These are phyloP conservation scores for Phanerodontia chrysosporium DNA, from an alignment of 768 basidiomycete species.

Conservation along the genomic window DNA sequence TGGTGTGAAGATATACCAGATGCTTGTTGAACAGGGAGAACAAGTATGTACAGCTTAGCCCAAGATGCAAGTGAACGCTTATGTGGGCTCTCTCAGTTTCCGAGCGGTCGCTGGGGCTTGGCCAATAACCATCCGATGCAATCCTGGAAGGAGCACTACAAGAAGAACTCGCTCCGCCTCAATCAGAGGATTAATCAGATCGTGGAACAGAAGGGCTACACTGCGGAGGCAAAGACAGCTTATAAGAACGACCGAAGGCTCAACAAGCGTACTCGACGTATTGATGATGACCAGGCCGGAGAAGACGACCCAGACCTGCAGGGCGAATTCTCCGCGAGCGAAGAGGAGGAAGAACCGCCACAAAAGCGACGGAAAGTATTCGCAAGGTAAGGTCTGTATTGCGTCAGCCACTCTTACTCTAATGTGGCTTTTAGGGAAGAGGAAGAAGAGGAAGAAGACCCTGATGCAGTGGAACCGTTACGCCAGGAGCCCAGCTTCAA, in stretches of 20 bases:
- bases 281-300: background rate
- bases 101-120: slow-evolving; percentile 9
- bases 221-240: background rate
- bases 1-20: background rate
- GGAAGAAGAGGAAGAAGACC: too few relatives aligned
- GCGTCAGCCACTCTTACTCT: too few relatives aligned
- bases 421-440: too few relatives aligned
- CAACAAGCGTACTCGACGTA: background rate
- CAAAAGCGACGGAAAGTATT: too few relatives aligned
- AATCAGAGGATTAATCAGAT: slow-evolving; percentile 14
- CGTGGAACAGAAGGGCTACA: slow-evolving; percentile 2
- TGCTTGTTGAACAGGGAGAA: background rate
- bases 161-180: slow-evolving; percentile 15
- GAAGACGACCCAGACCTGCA: background rate
- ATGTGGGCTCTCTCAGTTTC: background rate
- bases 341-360: too few relatives aligned
- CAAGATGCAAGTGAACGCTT: background rate
- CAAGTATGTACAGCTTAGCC: background rate
- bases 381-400: too few relatives aligned
- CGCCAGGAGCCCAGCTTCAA: too few relatives aligned
- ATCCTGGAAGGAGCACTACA: slow-evolving; percentile 22
- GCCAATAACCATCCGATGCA: slow-evolving; percentile 16
- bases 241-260: background rate
- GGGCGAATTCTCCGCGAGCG: too few relatives aligned
- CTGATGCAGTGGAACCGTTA: too few relatives aligned